phyloP scores from a whole-genome alignment of 345 rosid genomes.

The Eucalyptus polybractea region DNA sequence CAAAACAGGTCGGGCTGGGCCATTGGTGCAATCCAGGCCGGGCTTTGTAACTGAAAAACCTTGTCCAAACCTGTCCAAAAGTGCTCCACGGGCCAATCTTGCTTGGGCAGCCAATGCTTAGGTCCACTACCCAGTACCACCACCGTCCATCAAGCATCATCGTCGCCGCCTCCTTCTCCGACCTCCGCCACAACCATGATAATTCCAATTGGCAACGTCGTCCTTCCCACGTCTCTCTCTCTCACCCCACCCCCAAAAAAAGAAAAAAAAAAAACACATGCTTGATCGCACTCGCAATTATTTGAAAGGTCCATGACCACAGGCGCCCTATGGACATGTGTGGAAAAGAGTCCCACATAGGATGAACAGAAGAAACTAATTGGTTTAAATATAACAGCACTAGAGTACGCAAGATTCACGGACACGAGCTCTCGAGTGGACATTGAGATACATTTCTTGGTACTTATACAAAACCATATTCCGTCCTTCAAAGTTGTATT shows the following conservation, averaged over 20 bases:
- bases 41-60: not conserved
- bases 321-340: not conserved
- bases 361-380: not conserved
- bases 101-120: not conserved
- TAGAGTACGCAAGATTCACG: rapidly evolving
- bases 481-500: not conserved
- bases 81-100: not conserved
- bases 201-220: not conserved
- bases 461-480: not conserved
- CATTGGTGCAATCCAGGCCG: not conserved
- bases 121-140: not conserved
- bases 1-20: not conserved
- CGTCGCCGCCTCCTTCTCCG: not conserved
- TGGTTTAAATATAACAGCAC: not conserved
- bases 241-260: not conserved
- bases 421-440: not conserved
- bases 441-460: not conserved
- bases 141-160: not conserved
- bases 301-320: not conserved
- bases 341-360: not conserved
- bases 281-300: not conserved
- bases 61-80: not conserved
- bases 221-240: not conserved
- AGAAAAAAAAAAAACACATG: not conserved
- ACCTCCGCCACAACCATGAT: not conserved